A percentile compares a stretch with the other conserved stretches of the same genome.
Conservation (phyloP, 345 rosid species). For the Alliaria petiolata region DNA sequence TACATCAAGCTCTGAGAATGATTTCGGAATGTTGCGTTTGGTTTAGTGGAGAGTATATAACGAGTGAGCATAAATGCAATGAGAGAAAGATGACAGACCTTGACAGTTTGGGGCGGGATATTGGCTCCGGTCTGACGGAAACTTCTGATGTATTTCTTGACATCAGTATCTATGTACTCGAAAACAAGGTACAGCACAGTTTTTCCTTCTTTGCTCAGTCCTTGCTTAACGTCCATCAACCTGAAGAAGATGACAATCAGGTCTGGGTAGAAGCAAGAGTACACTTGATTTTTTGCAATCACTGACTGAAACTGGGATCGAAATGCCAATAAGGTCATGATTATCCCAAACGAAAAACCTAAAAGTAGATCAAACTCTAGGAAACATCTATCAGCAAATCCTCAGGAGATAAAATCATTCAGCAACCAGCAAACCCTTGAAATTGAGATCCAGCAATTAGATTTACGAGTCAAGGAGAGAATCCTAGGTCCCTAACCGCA, state of each 20-base stretch:
- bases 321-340: too few relatives aligned
- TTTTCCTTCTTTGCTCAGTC: conserved; percentile 81
- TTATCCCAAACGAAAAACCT: not conserved
- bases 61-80: not conserved
- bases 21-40: not conserved
- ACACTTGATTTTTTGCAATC: not conserved
- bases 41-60: not conserved
- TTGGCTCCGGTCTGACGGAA: conserved; percentile 58
- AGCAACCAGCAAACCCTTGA: not conserved
- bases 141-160: conserved; percentile 75
- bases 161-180: conserved; percentile 90
- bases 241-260: conserved; percentile 34
- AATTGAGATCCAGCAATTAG: conserved; percentile 12
- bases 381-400: not conserved
- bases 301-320: not conserved
- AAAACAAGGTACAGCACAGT: conserved; percentile 88
- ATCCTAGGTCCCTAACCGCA: not conserved
- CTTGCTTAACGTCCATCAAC: conserved; percentile 91
- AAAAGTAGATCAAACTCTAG: not conserved
- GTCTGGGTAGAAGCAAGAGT: not conserved
- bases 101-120: conserved; percentile 47
- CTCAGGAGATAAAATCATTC: not conserved
- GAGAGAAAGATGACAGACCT: conserved; percentile 36
- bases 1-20: conserved; percentile 80
- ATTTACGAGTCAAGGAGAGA: not conserved